Evolutionary conservation across 805 yeast species (phyloP).

Genomic region (Wickerhamiella sergipiensis): DNA sequence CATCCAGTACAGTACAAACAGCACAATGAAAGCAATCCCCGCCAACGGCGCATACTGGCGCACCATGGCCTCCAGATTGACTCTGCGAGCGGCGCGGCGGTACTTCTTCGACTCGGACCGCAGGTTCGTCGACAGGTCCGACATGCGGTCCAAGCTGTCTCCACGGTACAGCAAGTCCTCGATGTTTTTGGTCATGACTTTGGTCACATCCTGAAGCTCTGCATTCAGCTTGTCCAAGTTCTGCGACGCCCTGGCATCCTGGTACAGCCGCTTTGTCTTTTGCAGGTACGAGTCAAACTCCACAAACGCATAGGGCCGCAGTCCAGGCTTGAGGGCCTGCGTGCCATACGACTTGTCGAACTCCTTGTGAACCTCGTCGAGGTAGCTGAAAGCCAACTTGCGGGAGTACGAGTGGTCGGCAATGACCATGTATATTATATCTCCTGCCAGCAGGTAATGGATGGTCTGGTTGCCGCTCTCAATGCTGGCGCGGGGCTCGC

Average conservation of each 20-base stretch:
- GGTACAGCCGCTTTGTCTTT: slow-evolving; percentile 79
- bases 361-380: slow-evolving; percentile 69
- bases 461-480: slow-evolving; percentile 64
- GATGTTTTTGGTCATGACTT: slow-evolving; percentile 91
- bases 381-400: slow-evolving; percentile 76
- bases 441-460: slow-evolving; percentile 51
- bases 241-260: slow-evolving; percentile 80
- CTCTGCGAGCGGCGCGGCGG: slow-evolving; percentile 76
- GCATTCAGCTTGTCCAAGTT: slow-evolving; percentile 75
- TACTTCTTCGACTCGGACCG: slow-evolving; percentile 77
- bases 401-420: slow-evolving; percentile 72
- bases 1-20: slow-evolving; percentile 75
- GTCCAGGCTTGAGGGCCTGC: slow-evolving; percentile 40
- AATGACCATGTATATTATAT: slow-evolving; percentile 66
- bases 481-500: slow-evolving; percentile 74
- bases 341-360: slow-evolving; percentile 71
- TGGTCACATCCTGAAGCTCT: slow-evolving; percentile 85
- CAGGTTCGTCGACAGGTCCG: slow-evolving; percentile 69
- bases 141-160: slow-evolving; percentile 77
- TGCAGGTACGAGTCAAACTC: slow-evolving; percentile 57
- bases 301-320: slow-evolving; percentile 85
- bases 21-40: slow-evolving; percentile 50
- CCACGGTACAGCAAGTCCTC: slow-evolving; percentile 93
- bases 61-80: slow-evolving; percentile 77
- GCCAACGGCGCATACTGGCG: slow-evolving; percentile 83